Base-by-base conservation (phyloP, 768 basidiomycete species). In the Lactifluus volemus region DNA sequence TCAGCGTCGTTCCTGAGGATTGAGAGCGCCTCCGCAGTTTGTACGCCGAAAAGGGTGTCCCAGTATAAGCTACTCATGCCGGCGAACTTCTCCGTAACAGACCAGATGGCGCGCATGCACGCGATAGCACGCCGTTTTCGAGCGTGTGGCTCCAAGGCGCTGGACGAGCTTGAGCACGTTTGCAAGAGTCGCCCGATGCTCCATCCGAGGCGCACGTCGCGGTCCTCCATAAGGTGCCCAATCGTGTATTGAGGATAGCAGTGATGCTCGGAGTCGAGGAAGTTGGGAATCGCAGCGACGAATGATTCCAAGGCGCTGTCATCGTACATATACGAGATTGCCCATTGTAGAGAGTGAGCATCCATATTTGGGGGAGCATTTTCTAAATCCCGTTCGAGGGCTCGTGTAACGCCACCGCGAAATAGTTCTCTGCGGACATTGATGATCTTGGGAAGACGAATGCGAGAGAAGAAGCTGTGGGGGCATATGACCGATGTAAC, bases 61-160 rank as follows among this genome's bases (percentile, higher is more conserved):
- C 63, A 64, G 49, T 29, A 64, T 10, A 53, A 50, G 9, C 42
- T 47, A 0, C 19, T 32, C n/a, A 32, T 36, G 7, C 41, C 49
- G 6, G 32, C 44, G 50, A 55, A 64, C 45, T 61, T 62, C 50
- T 55, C 59, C n/a, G 63, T 64, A n/a, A 64, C n/a, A 30, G 30
- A n/a, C 60, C 60, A 64, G 14, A 39, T 34, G 3, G 63, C 53
- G 17, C 59, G 54, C 17, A 32, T 29, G 32, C 63, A 64, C 1
- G 47, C 25, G 10, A 52, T 32, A n/a, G 49, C 54, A 44, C 63
- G 63, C 6, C 47, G 25, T n/a, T 32, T 47, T 21, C 63, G 53
- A 21, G 41, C 29, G 2, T 50, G 38, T 1, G 15, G 14, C 8
- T 54, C 39, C 19, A 63, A 36, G 15, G 30, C 12, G 51, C 32